phyloP scores from a whole-genome alignment of 306 rosid species.

The Cucumis sativus region Cucumber_9930_V3 NC_026660.2:22054001-22054500 shows the following conservation, averaged over 20 bases:
- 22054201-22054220: neutral
- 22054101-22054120: neutral
- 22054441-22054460: neutral
- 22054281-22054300: neutral
- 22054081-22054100: neutral
- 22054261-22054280: neutral
- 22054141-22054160: neutral
- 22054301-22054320: neutral
- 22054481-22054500: neutral
- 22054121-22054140: neutral
- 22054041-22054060: neutral
- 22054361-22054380: neutral
- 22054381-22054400: neutral
- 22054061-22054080: neutral
- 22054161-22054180: neutral
- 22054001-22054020: neutral
- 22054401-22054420: neutral
- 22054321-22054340: neutral
- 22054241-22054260: neutral
- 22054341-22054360: neutral
- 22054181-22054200: neutral
- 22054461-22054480: neutral
- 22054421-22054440: neutral
- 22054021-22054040: neutral
- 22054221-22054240: neutral